Evolutionary conservation across 1,284 basidiomycete species (phyloP).

Genomic region (Apiotrichum brassicae): DNA sequence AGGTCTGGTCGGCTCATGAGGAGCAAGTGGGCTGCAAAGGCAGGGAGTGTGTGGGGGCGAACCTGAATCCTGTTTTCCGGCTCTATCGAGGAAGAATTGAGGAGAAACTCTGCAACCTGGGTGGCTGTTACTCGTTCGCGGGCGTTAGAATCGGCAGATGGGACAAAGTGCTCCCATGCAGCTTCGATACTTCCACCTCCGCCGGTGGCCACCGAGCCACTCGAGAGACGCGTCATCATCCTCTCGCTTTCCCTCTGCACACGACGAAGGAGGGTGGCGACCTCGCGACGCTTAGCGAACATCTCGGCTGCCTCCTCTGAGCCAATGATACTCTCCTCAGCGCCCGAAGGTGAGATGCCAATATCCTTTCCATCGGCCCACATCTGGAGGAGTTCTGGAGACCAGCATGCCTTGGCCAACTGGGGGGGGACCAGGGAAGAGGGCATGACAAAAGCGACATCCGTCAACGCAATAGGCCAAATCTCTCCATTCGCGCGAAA

Average conservation of each 20-base stretch:
- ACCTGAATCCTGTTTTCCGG: slow-evolving; percentile 9
- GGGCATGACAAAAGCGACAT: slow-evolving; percentile 45
- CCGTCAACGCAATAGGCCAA: slow-evolving; percentile 35
- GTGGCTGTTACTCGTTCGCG: slow-evolving; percentile 27
- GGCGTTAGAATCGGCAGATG: slow-evolving; percentile 1
- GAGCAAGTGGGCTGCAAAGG: slow-evolving; percentile 65
- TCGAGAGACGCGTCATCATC: slow-evolving; percentile 24
- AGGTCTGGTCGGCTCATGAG: slow-evolving; percentile 60
- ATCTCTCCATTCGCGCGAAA: slow-evolving; percentile 36
- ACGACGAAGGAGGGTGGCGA: slow-evolving; percentile 31
- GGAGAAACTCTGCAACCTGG: slow-evolving; percentile 29
- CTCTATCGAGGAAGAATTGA: slow-evolving; percentile 12
- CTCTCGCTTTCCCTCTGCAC: slow-evolving; percentile 37
- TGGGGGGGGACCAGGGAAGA: slow-evolving; percentile 23
- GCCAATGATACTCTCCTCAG: slow-evolving; percentile 4
- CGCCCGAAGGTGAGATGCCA: neutral
- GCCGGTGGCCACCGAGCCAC: slow-evolving; percentile 13
- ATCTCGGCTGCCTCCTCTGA: slow-evolving; percentile 17
- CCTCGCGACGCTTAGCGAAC: slow-evolving; percentile 29
- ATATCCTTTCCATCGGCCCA: slow-evolving; percentile 22
- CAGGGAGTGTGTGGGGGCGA: slow-evolving; percentile 29
- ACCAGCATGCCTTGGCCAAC: slow-evolving; percentile 25
- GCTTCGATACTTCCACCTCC: slow-evolving; percentile 30
- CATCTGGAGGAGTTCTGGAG: slow-evolving; percentile 21
- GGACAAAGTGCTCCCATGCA: slow-evolving; percentile 27